Evolutionary conservation across 305 asterid species (phyloP), one percentile per base, ranked within the genome.

Genomic region (Fraxinus velutina): DNA sequence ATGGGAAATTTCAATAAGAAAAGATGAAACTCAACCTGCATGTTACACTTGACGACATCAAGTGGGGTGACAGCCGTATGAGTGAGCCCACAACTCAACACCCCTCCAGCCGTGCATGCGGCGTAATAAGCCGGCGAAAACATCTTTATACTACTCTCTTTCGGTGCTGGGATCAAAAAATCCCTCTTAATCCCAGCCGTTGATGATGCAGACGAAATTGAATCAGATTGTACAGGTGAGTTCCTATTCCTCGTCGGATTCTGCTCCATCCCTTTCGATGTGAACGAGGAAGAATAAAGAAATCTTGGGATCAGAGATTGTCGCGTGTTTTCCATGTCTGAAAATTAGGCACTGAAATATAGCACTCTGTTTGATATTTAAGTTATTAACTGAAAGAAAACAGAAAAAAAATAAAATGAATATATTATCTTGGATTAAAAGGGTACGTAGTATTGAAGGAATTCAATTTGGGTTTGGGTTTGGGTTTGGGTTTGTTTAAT

Each of bases 11-110:
- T 50, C 60, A 50, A 50, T 6, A 50, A 50, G 60, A 50, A 50
- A 50, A 15, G 64, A 52, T 17, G 0, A 72, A 15, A 29, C 19
- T 4, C 52, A 27, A 93, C 98, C 97, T 94, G 98, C 98, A 94
- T 94, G 68, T 94, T 94, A 84, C 98, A 94, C 91, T 94, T 94
- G 91, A 93, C 90, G 32, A 94, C 77, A 88, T 94, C 98, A 70
- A 94, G 94, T 21, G 98, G 98, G 24, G 98, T 94, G 76, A 91
- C 90, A 17, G 97, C 92, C 76, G 79, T 86, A 87, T 94, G 98
- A 70, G 98, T 94, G 39, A 71, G 80, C 21, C 98, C 98, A 75
- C 97, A 92, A 82, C 97, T 73, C 66, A 93, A 75, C 5, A 81
- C 77, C 50, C 98, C 97, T 2, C 91, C 98, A 6, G 80, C 39